phyloP scores from a whole-genome alignment of 2,329 filamentous ascomycete genomes.

The Neobulgaria alba region DNA sequence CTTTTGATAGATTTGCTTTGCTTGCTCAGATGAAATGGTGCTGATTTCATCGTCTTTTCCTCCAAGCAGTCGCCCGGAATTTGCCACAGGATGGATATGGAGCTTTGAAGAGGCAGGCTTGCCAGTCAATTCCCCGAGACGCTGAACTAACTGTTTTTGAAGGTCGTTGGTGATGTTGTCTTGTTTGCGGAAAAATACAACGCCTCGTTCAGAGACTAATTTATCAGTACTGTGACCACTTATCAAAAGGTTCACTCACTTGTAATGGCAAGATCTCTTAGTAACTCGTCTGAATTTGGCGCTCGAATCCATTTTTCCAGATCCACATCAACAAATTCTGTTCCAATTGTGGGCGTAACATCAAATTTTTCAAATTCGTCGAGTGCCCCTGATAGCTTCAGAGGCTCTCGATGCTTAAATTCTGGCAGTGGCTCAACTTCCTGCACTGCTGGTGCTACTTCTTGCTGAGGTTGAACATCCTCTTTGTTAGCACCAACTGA shows the following conservation, averaged over 20 bases:
- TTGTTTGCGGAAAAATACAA: constrained; percentile 63
- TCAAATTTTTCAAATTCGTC: constrained; percentile 29
- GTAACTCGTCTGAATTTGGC: constrained; percentile 37
- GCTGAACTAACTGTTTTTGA: constrained; percentile 56
- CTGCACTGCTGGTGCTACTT: constrained; percentile 18
- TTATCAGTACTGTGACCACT: not conserved
- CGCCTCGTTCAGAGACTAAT: constrained; percentile 57
- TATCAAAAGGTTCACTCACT: constrained; percentile 19
- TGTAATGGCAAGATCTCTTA: constrained; percentile 42
- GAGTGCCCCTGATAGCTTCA: constrained; percentile 23
- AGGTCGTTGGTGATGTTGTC: constrained; percentile 51
- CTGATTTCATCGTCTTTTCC: constrained; percentile 52
- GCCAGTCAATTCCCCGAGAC: constrained; percentile 49
- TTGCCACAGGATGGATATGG: constrained; percentile 52
- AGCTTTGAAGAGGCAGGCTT: constrained; percentile 46
- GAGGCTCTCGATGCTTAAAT: constrained; percentile 18
- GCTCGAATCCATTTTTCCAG: constrained; percentile 39
- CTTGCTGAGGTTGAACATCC: not conserved
- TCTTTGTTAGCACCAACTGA: constrained; percentile 6
- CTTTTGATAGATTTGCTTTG: constrained; percentile 42
- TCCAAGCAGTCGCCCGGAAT: constrained; percentile 43
- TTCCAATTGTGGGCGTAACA: constrained; percentile 38
- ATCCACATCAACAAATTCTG: constrained; percentile 35
- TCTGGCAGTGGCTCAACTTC: constrained; percentile 4
- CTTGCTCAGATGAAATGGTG: constrained; percentile 50